These are phyloP conservation scores for Neofusicoccum sp. DNA, from an alignment of 2,329 filamentous ascomycete species.

Conservation along the genomic window DNA sequence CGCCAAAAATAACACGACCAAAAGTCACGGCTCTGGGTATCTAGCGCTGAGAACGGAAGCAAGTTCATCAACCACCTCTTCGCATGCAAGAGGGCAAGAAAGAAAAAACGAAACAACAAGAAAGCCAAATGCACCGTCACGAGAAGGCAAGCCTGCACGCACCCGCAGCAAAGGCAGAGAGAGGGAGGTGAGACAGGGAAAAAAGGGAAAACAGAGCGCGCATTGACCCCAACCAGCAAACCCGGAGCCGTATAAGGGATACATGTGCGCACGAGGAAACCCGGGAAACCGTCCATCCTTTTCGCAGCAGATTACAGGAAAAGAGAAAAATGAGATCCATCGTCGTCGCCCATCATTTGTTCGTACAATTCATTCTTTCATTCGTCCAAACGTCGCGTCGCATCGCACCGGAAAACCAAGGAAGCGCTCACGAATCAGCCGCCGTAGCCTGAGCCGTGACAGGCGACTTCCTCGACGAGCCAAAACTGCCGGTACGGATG, in stretches of 20 bases:
- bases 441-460: background rate
- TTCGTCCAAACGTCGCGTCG: background rate
- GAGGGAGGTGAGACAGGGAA: too few relatives aligned
- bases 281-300: background rate
- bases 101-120: background rate
- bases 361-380: background rate
- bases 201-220: too few relatives aligned
- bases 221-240: background rate
- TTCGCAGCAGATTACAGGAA: background rate
- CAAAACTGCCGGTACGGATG: constrained; percentile 1
- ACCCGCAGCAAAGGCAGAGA: background rate
- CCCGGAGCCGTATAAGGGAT: background rate
- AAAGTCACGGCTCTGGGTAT: constrained; percentile 4
- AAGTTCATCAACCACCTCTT: constrained; percentile 3
- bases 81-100: background rate
- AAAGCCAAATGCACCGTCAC: background rate
- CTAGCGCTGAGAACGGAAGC: constrained; percentile 11
- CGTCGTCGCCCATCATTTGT: constrained; percentile 4
- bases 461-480: background rate
- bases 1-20: background rate
- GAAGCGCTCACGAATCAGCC: background rate
- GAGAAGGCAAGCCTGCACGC: too few relatives aligned
- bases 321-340: background rate
- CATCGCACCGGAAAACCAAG: background rate
- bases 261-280: background rate